Base-by-base conservation (phyloP, 257 asterid species). In the Solanum neorickii region DNA sequence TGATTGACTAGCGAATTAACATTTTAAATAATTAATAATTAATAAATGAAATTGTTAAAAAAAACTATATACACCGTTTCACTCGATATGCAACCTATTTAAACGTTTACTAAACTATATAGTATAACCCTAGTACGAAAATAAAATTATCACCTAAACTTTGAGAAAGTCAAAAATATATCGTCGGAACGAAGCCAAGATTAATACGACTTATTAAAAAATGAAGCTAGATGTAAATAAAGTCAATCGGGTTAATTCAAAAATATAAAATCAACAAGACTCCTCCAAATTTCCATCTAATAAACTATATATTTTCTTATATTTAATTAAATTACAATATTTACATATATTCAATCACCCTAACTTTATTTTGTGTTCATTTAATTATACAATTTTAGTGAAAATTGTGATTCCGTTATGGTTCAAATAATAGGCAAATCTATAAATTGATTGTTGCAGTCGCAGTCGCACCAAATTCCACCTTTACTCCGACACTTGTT, bases 371-470 rank as follows among this genome's bases (percentile, higher is more conserved):
- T 20, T 21, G 27, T 60, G 13, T 60, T 60, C 7, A 52, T 52
- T 52, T 52, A 52, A 52, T 52, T 21, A 18, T 56, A 56, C 4
- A 56, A 56, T 18, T 18, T 56, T 56, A 56, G 5, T 60, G 9
- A 60, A 60, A 60, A 23, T 60, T 0, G 0, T 4, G 13, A 23
- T 9, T 60, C 0, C 7, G 15, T 3, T 0, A 0, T 9, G 23
- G 4, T 6, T 52, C 18, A 52, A 52, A 52, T 56, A 56, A 62
- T 29, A 68, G n/a, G n/a, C n/a, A 70, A 75, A 75, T 75, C 83
- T 23, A 37, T n/a, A 65, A 37, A 21, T 74, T 37, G 82, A 74
- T n/a, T 74, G 18, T 11, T 39, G 7, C 37, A 9, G 39, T 37
- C 18, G 6, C 12, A 39, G 52, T 10, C 31, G 1, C 20, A 41